Evolutionary conservation across 75 land plant genomes (phyloP).

Genomic region (Pseudotsuga menziesii): DNA sequence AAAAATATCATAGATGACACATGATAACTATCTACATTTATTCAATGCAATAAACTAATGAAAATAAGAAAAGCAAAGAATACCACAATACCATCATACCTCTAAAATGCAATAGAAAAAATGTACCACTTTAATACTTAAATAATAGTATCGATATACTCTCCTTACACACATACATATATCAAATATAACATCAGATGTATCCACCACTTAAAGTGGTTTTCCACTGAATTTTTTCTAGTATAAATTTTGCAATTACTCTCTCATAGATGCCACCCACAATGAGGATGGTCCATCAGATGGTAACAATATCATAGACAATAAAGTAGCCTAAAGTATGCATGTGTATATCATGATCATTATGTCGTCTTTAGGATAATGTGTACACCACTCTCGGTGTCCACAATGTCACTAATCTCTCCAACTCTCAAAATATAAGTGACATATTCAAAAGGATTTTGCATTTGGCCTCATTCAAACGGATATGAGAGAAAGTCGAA

Average conservation of each 20-base stretch:
- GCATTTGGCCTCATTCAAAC: conserved; percentile 90
- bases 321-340: neutral
- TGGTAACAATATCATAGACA: neutral
- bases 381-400: conserved; percentile 96
- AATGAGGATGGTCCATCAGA: neutral
- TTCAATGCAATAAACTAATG: too few relatives aligned
- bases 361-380: conserved; percentile 81
- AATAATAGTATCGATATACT: too few relatives aligned
- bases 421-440: conserved; percentile 77
- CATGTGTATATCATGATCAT: neutral
- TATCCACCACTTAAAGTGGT: neutral
- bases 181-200: neutral
- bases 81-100: too few relatives aligned
- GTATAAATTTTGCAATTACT: neutral
- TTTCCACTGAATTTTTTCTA: neutral
- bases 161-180: neutral
- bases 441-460: conserved; percentile 91
- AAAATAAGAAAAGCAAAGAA: too few relatives aligned
- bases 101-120: too few relatives aligned
- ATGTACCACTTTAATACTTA: too few relatives aligned
- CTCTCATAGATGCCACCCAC: neutral
- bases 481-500: conserved; percentile 40
- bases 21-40: too few relatives aligned
- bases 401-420: conserved; percentile 86
- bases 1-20: too few relatives aligned